These are phyloP conservation scores for Mycena sp. DNA, from an alignment of 1,284 basidiomycete species.

Conservation along the genomic window DNA sequence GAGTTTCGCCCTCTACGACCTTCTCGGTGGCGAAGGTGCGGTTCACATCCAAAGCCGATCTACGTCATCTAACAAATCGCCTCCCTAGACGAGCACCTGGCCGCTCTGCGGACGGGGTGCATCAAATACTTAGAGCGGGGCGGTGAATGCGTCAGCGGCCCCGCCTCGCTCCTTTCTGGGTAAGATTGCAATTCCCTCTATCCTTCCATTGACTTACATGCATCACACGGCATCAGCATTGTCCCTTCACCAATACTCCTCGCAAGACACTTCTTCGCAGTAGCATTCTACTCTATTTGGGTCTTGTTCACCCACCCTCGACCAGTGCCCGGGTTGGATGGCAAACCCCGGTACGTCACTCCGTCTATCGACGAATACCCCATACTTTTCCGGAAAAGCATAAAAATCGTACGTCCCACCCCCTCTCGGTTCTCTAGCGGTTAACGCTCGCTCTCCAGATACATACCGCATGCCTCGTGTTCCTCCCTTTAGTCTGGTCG, in stretches of 20 bases:
- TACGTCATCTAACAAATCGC: background rate
- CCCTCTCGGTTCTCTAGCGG: background rate
- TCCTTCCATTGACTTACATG: background rate
- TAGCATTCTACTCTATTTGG: slow-evolving; percentile 94
- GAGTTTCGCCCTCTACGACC: slow-evolving; percentile 89
- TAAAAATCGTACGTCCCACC: background rate
- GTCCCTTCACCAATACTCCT: slow-evolving; percentile 82
- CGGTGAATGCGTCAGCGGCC: slow-evolving; percentile 90
- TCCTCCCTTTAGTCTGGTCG: slow-evolving; percentile 85
- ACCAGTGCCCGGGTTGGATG: slow-evolving; percentile 32
- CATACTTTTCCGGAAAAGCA: background rate
- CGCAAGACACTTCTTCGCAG: slow-evolving; percentile 92
- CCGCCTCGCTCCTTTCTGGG: slow-evolving; percentile 89
- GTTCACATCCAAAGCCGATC: slow-evolving; percentile 10
- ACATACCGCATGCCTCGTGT: slow-evolving; percentile 87
- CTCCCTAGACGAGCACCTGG: slow-evolving; percentile 67
- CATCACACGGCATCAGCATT: slow-evolving; percentile 49
- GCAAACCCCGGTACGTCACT: slow-evolving; percentile 46
- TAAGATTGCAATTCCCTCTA: slow-evolving; percentile 46
- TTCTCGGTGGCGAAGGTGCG: slow-evolving; percentile 89
- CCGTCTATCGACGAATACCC: slow-evolving; percentile 71
- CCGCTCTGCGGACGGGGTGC: slow-evolving; percentile 89
- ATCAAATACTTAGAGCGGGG: slow-evolving; percentile 98
- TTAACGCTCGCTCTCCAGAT: slow-evolving; percentile 63
- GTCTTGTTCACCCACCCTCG: slow-evolving; percentile 81